Evolutionary conservation across 139 green algal species (phyloP).

Genomic region (Chlamydomonas applanata): DNA sequence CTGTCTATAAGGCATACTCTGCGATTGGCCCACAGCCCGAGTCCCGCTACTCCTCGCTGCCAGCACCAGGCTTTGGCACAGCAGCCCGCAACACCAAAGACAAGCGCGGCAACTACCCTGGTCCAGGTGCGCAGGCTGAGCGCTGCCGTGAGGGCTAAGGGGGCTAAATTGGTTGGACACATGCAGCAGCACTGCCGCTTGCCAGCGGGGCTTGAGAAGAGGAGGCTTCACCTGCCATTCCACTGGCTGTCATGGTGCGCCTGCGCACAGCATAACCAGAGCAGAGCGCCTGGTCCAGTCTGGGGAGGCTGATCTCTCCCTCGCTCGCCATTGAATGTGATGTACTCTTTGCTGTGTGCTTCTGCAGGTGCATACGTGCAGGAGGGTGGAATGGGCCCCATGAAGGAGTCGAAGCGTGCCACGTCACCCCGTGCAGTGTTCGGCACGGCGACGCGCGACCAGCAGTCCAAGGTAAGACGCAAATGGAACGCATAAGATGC

Average conservation of each 20-base stretch:
- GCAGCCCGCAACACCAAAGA: constrained; percentile 21
- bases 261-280: too few species aligned
- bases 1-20: constrained; percentile 46
- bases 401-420: constrained; percentile 49
- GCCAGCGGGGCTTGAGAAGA: too few species aligned
- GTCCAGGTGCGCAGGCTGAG: constrained; percentile 26
- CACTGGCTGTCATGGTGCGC: too few species aligned
- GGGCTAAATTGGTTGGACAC: too few species aligned
- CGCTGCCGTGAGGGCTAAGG: too few species aligned
- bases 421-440: constrained; percentile 51
- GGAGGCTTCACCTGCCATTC: too few species aligned
- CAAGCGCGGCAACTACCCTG: constrained; percentile 1
- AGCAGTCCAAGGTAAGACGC: constrained; percentile 35
- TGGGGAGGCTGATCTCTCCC: too few species aligned
- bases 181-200: neutral
- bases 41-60: constrained; percentile 30
- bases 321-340: too few species aligned
- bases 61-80: constrained; percentile 41
- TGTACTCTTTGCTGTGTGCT: neutral
- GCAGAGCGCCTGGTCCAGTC: too few species aligned
- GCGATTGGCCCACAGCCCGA: constrained; percentile 46
- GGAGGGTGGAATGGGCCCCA: constrained; percentile 39
- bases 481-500: neutral
- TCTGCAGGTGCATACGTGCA: constrained; percentile 38
- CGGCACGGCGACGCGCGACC: constrained; percentile 49